Base-by-base conservation (phyloP, 1,139 yeast genomes). In the Suhomyces coccinellae region DNA sequence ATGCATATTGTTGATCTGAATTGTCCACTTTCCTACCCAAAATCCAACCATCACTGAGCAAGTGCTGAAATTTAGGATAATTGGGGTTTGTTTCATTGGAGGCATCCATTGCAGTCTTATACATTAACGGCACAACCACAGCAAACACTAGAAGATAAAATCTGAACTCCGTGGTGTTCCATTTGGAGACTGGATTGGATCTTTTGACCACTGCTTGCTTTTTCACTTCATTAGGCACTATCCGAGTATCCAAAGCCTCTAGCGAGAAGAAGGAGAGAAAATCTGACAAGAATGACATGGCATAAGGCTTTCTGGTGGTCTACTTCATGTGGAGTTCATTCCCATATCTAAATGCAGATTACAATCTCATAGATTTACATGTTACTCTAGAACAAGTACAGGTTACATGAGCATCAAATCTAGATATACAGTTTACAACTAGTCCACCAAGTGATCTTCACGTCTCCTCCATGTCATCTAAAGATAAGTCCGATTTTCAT, bases 1-100 rank as follows among this genome's bases (percentile, higher is more conserved):
- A 88, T 27, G 89, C 71, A 59, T 93, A 95, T 63, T 95, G 99
- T 33, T 74, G 73, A 61, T 95, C 99, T 4, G 96, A 85, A 61
- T 91, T 91, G 62, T 95, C 97, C 54, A 80, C 95, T 69, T 80
- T 85, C 28, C 95, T 66, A 2, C 91, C 90, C 53, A 83, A 81
- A 52, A 87, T 65, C 96, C 96, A 88, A 2, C 91, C 86, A 9
- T 77, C 67, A 36, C 83, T 75, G 47, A 93, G 71, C 37, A 83
- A 67, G 44, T 81, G 77, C 51, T 77, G 76, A 58, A 78, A 90
- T 41, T 72, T 69, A 15, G 78, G 76, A 59, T 85, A 93, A 59
- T 90, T 90, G n/a, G 85, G 83, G 58, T 87, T 89, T 6, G 80
- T 69, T 47, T 84, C 88, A 56, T 82, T 82, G 36, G 95, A 84